Base-by-base conservation (phyloP, 2,329 filamentous ascomycete species). In the Alternaria arbusti region DNA sequence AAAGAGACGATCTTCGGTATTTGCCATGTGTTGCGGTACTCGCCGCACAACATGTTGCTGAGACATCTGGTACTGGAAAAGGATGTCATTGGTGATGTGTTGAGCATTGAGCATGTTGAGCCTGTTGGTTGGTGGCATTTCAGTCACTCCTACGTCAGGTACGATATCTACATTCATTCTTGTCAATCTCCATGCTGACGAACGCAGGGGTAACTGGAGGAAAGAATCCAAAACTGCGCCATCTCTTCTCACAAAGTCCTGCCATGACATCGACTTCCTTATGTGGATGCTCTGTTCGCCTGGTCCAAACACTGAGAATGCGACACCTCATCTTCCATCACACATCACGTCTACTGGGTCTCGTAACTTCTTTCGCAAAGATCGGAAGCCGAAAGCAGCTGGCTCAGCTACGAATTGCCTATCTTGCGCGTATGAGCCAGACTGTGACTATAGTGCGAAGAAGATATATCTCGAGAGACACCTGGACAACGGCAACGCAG, bases 101-200 rank as follows among this genome's bases (percentile, higher is more conserved):
- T 96, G 56, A 95, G 91, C 43, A 86, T 97, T 43, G 92, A 96
- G 67, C 96, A 98, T 80, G 96, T 93, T 0, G 96, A 98, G 79
- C 96, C 96, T 0, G 90, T 99, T 0, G 96, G 96, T 1, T 97
- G 91, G 90, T 98, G 94, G 93, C 96, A 98, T 78, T 98, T 96
- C 77, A 63, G 55, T n/a, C 76, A 78, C 57, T 69, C 56, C 43
- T 79, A 78, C 56, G 95, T 98, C 36, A 88, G 88, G 84, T 20
- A 20, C 20, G 20, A 20, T 20, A 20, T 20, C 20, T 20, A 20
- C 20, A 20, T 20, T 20, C 20, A 20, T 20, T 20, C 20, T 20
- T 20, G 20, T 20, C 20, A 20, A 20, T 20, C 20, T 20, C 20
- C 20, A 20, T 20, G 36, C 69, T 68, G n/a, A 64, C 17, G 7